phyloP scores from a whole-genome alignment of 345 rosid genomes.

The Cardamine chenopodiifolia region DNA sequence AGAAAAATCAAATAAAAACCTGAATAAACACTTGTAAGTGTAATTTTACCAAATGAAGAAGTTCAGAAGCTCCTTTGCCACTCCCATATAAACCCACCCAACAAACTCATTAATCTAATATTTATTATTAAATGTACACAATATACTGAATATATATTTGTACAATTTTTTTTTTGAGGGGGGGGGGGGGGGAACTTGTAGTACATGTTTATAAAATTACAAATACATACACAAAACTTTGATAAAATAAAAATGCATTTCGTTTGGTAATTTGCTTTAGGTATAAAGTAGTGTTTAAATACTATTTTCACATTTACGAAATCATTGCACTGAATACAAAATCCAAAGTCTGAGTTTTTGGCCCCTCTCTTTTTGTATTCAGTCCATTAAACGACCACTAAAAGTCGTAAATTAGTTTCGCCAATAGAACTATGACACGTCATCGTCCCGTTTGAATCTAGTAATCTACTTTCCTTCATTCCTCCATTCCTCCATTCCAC shows the following conservation, averaged over 20 bases:
- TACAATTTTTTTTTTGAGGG: too few species aligned
- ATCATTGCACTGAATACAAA: constrained; percentile 41
- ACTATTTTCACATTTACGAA: neutral
- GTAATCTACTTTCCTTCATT: constrained; percentile 24
- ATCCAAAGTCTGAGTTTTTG: constrained; percentile 23
- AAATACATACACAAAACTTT: neutral
- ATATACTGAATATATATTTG: too few species aligned
- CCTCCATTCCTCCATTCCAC: too few species aligned
- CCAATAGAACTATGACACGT: constrained; percentile 23
- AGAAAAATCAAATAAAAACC: too few species aligned
- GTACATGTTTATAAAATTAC: neutral
- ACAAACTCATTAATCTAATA: neutral
- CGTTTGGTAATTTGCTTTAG: constrained; percentile 37
- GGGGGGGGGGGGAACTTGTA: too few species aligned
- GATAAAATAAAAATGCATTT: constrained; percentile 35
- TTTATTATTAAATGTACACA: neutral
- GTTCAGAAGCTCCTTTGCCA: constrained; percentile 14
- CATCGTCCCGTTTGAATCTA: constrained; percentile 7
- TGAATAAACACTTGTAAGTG: too few species aligned
- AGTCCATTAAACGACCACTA: constrained; percentile 37
- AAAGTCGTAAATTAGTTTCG: neutral
- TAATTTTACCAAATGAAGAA: neutral
- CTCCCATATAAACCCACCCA: constrained; percentile 4
- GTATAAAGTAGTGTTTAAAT: constrained; percentile 23
- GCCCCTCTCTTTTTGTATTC: constrained; percentile 23